phyloP scores from a whole-genome alignment of 2,329 filamentous ascomycete species.

The Colletotrichum noveboracense region DNA sequence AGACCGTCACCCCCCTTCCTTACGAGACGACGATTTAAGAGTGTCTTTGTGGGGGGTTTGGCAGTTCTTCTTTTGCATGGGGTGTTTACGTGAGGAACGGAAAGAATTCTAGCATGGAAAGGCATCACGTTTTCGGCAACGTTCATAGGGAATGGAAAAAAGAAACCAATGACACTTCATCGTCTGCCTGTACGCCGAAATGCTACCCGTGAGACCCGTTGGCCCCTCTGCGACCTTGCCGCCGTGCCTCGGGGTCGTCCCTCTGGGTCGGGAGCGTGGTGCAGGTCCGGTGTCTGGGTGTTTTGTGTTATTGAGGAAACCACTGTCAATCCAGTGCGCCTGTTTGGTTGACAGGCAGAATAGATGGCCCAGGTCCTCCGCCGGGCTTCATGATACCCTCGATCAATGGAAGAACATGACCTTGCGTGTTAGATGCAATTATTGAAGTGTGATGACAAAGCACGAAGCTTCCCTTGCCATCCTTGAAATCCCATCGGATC shows the following conservation, averaged over 20 bases:
- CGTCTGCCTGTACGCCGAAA: neutral
- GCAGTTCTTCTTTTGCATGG: slow-evolving; percentile 25
- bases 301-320: slow-evolving; percentile 4
- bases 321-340: neutral
- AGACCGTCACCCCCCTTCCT: slow-evolving; percentile 88
- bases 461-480: neutral
- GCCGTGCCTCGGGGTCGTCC: neutral
- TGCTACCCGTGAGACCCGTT: slow-evolving; percentile 5
- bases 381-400: slow-evolving; percentile 19
- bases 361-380: slow-evolving; percentile 9
- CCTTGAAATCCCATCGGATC: neutral
- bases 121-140: slow-evolving; percentile 25
- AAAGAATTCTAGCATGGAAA: slow-evolving; percentile 26
- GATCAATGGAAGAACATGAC: slow-evolving; percentile 14
- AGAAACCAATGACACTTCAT: slow-evolving; percentile 22
- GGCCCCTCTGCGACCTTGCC: neutral
- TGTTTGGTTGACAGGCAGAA: slow-evolving; percentile 2
- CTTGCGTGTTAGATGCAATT: neutral
- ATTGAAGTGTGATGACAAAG: neutral
- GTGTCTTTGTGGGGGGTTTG: slow-evolving; percentile 20
- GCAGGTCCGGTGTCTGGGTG: slow-evolving; percentile 8
- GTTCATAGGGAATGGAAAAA: slow-evolving; percentile 26
- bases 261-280: neutral
- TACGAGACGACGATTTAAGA: slow-evolving; percentile 98
- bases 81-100: slow-evolving; percentile 27